A percentile compares a stretch with the other conserved stretches of the same genome.
phyloP scores from a whole-genome alignment of 2,329 filamentous ascomycete species.

The Pestalotiopsis sp. region DNA sequence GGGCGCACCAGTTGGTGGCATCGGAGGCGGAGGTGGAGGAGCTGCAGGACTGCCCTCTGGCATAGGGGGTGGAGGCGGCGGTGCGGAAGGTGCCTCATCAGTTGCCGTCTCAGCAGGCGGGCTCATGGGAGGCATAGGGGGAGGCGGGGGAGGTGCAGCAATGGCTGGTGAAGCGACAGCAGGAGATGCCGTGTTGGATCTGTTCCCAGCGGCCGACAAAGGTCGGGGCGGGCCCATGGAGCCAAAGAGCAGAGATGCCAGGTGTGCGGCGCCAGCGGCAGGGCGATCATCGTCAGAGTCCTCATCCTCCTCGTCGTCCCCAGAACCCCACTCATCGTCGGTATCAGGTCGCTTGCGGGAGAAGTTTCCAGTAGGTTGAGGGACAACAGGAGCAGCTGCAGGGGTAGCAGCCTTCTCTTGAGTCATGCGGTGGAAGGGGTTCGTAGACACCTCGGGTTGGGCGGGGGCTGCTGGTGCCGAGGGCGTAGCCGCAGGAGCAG shows the following conservation, averaged over 20 bases:
- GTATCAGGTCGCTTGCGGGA: conserved; percentile 54
- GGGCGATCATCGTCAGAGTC: conserved; percentile 79
- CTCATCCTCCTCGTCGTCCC: conserved; percentile 64
- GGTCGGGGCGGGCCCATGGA: conserved; percentile 95
- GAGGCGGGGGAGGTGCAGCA: conserved; percentile 31
- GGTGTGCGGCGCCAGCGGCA: conserved; percentile 83
- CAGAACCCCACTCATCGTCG: conserved; percentile 84
- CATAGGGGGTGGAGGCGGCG: conserved; percentile 36
- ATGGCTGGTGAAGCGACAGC: conserved; percentile 39
- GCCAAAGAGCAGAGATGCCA: conserved; percentile 93
- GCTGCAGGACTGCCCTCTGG: conserved; percentile 32
- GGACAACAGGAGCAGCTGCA: conserved; percentile 35
- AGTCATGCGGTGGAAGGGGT: conserved; percentile 90
- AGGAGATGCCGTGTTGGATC: conserved; percentile 47
- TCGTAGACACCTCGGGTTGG: conserved; percentile 72
- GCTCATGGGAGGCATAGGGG: conserved; percentile 22
- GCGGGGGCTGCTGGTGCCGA: conserved; percentile 41
- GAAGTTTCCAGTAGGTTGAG: conserved; percentile 51
- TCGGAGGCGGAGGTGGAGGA: conserved; percentile 30
- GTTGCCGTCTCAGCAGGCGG: neutral
- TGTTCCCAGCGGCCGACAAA: conserved; percentile 79
- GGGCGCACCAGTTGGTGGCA: conserved; percentile 40
- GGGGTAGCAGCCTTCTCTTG: conserved; percentile 58
- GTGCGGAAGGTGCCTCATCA: conserved; percentile 32
- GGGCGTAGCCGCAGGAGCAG: conserved; percentile 43